Conservation (phyloP, 306 rosid genomes). For the Castanea mollissima region DNA sequence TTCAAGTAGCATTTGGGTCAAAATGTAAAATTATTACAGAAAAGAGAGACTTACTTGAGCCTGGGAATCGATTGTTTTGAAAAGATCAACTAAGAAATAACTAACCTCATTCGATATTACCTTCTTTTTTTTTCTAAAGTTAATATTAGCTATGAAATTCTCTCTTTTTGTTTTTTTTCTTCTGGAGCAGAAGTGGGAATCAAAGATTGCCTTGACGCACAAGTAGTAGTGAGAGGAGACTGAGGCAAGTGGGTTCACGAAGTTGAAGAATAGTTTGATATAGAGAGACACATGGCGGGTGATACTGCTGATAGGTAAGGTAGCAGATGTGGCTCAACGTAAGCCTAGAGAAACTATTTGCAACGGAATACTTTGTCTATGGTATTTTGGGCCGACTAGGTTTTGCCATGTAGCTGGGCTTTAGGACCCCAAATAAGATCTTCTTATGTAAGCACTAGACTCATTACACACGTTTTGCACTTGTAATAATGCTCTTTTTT, state of each 20-base stretch:
- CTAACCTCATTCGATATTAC: slow-evolving; percentile 52
- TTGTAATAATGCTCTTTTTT: no score
- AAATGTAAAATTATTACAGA: neutral
- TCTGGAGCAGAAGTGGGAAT: neutral
- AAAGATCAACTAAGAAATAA: slow-evolving; percentile 64
- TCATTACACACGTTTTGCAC: no score
- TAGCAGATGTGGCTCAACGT: slow-evolving; percentile 31
- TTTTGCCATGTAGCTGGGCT: no score
- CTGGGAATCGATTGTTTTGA: slow-evolving; percentile 51
- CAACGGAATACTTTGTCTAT: no score
- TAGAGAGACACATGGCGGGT: slow-evolving; percentile 28
- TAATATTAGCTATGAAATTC: neutral
- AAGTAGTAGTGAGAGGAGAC: neutral
- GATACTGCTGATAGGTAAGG: slow-evolving; percentile 13
- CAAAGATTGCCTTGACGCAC: neutral
- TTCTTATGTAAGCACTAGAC: no score
- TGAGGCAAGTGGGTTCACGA: neutral
- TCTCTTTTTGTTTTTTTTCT: no score
- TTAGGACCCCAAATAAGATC: no score
- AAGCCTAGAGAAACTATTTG: slow-evolving; percentile 21
- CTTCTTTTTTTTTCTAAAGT: no score
- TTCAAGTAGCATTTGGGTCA: neutral
- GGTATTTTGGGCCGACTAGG: no score
- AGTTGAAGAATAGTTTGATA: neutral
- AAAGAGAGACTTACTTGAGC: slow-evolving; percentile 38